Evolutionary conservation across 2,329 filamentous ascomycete genomes (phyloP), one percentile per base, ranked within the genome.

Genomic region (Sporothrix brasiliensis): DNA sequence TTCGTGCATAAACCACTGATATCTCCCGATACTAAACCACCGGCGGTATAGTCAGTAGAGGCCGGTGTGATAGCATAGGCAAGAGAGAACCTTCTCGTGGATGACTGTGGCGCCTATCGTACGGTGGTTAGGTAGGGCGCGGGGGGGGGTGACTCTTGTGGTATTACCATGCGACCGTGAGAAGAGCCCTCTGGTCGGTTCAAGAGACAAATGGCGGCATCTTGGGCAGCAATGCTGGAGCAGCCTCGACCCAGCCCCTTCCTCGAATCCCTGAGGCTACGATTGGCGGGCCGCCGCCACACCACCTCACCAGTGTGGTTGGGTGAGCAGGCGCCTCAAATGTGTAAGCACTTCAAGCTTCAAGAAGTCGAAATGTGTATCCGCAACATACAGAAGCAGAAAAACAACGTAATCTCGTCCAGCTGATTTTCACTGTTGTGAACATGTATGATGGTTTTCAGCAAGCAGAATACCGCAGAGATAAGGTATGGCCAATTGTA

Each of bases 121-220:
- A 4, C 50, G 50, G 50, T 52, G 19, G 50, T 52, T 52, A n/a
- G n/a, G n/a, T n/a, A n/a, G 11, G 11, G 11, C 1, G 19, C 1
- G 9, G 47, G 49, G 49, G 49, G 49, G 50, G 19, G 16, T 21
- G 3, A 3, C 50, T 52, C 50, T 52, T 52, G 4, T 52, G 4
- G 19, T 52, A 52, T 19, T 52, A 10, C 50, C 19, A 63, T 63
- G 34, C 21, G 58, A 63, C 58, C 58, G 41, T 47, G 58, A 63
- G 34, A 44, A 63, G 13, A 47, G 34, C 19, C 58, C 34, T 63
- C 34, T 63, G 34, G 58, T 63, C 58, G 39, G 58, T 63, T 63
- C 19, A 63, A 63, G 34, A 63, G 34, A 63, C 34, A 63, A 63
- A 63, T 47, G 34, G 34, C 58, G 16, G 58, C 58, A 63, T 63